Base-by-base conservation (phyloP, 2,329 filamentous ascomycete genomes). In the Eutypa lata region DNA sequence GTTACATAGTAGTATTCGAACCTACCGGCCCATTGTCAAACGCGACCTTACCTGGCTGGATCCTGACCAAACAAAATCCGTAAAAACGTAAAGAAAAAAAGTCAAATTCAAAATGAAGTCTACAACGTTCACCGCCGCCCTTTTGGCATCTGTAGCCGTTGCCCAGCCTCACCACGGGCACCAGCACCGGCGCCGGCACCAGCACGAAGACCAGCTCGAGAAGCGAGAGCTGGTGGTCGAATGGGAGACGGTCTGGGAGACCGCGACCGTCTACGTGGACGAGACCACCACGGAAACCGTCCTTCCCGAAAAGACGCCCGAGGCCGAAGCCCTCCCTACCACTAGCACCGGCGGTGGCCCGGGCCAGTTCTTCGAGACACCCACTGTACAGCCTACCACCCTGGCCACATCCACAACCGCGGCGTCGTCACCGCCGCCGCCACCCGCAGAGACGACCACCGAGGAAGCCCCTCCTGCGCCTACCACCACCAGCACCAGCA, bases 181-280 rank as follows among this genome's bases (percentile, higher is more conserved):
- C 54, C 66, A 72, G 58, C 68, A 69, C 55, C 72, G 74, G 55
- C 68, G 69, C 55, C 72, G 74, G 55, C 64, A 56, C 48, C 63
- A 68, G 52, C 56, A 59, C 47, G 57, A 70, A 47, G 60, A 69
- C 45, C 76, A 76, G 66, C 72, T 73, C 49, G 60, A 69, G 47
- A 76, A 76, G 67, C 72, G 74, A 48, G 74, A 65, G 19, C 53
- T 80, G 14, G 73, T 79, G 58, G 79, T 76, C 42, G 66, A 71
- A 45, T 72, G 68, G 68, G 71, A 68, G 18, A 74, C 71, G 7
- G 75, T 76, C 61, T 81, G 76, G 72, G 77, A 81, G 59, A 80
- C 76, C 7, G 74, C 78, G 60, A 74, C 73, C 3, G 75, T 83
- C 55, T 76, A 78, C 53, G 65, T 82, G 51, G 79, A 81, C 59